Base-by-base conservation (phyloP, 768 basidiomycete genomes). In the Zangia roseola region DNA sequence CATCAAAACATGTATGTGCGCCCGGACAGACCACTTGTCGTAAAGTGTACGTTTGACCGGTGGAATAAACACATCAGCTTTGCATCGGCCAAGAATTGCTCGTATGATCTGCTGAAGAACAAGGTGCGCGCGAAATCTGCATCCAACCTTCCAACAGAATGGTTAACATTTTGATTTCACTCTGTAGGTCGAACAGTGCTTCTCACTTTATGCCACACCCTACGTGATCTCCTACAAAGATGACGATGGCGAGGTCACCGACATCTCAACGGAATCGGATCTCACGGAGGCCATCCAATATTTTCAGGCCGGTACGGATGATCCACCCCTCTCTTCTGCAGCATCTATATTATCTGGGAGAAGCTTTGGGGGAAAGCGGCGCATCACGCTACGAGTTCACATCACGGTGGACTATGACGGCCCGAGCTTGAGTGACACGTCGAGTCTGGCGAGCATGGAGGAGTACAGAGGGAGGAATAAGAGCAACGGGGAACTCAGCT, bases 341-440 rank as follows among this genome's bases (percentile, higher is more conserved):
- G 80, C 85, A 0, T 93, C 91, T 38, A 83, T 86, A 44, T 68
- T 86, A 25, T 88, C 87, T 12, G 75, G 76, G 24, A 69, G 78
- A 16, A 86, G 85, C 58, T 83, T 83, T 23, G 75, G 80, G 10
- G 73, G 77, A 28, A 75, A 80, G 37, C 91, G 84, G 33, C 91
- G 84, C 63, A 87, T 97, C 47, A 88, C 86, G 1, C 70, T 97
- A 14, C 77, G 80, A 9, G 81, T 97, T 30, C 76, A 84, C 38
- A 83, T 97, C 35, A 74, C 75, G 9, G 83, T 94, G 53, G 93
- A 94, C 52, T 94, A 92, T 58, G 94, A 97, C 64, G 91, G 91
- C 0, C 91, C 88, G 13, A 90, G 87, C 68, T 74, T 97, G 49
- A 93, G 91, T 9, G 94, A 97, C 56, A 90, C 92, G 2, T 83